Base-by-base conservation (phyloP, 2,329 filamentous ascomycete genomes). In the Phoma sp. region DNA sequence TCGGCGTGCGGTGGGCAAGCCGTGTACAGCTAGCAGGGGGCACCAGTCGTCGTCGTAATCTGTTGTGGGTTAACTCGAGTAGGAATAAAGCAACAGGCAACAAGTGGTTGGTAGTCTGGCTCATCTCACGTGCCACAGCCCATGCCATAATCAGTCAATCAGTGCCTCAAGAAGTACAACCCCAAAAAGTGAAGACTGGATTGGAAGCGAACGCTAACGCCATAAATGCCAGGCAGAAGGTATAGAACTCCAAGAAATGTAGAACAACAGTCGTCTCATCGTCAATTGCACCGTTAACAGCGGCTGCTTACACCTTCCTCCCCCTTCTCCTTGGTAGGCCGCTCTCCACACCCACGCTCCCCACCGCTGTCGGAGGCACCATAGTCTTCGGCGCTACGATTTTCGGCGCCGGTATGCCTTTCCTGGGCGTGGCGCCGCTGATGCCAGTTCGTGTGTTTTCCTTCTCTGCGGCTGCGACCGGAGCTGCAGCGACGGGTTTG, bases 241-340 rank as follows among this genome's bases (percentile, higher is more conserved):
- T 58, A 58, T 58, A 58, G 32, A 58, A 58, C 55, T 43, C 55
- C 38, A 8, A 47, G 38, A 43, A 47, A 41, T 21, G 21, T 41
- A 27, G 29, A 21, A 35, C 13, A 41, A 44, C 45, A 44, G 40
- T 24, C 38, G 37, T 47, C 19, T 49, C 15, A 55, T 37, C 37
- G 24, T 39, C 15, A 29, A 27, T 19, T 24, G 13, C 32, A 32
- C 29, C 6, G 22, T 24, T 6, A 36, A 19, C 24, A 36, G 19
- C 9, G 37, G n/a, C 44, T 32, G 43, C 43, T 55, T 52, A 68
- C 25, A 63, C 43, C 54, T 65, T 73, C 33, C 63, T 41, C 15
- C 55, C 67, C 41, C 70, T 64, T 48, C 72, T 47, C 33, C 73
- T 64, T 5, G 72, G 71, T 51, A 75, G 29, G 3, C 70, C 72